Conservation (phyloP, 2,329 filamentous ascomycete species). For the Colletotrichum zoysiae region DNA sequence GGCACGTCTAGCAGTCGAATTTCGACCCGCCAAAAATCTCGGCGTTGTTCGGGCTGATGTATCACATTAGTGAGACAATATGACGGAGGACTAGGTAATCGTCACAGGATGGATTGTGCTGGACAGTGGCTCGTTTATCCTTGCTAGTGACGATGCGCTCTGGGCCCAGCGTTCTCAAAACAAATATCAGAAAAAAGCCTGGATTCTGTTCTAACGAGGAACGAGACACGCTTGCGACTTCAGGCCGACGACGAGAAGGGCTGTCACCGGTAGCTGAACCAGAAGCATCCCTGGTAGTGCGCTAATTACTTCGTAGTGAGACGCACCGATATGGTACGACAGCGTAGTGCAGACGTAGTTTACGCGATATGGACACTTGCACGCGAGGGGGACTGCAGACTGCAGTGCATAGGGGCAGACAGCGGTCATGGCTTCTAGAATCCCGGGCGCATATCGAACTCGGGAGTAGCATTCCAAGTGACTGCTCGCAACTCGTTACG, state of each 20-base stretch:
- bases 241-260: background rate
- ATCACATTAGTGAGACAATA: constrained; percentile 7
- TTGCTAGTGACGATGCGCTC: background rate
- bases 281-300: constrained; percentile 23
- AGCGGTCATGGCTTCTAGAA: constrained; percentile 12
- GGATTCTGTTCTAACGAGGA: background rate
- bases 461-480: background rate
- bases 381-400: constrained; percentile 2
- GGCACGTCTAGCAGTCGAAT: background rate
- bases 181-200: background rate
- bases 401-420: background rate
- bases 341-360: background rate
- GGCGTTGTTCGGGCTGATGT: constrained; percentile 15
- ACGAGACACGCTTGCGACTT: background rate
- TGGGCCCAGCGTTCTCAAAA: background rate
- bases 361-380: too few species aligned
- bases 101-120: constrained; percentile 1
- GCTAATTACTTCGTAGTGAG: constrained; percentile 31
- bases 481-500: constrained; percentile 19
- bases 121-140: constrained; percentile 16
- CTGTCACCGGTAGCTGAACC: background rate
- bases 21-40: constrained; percentile 2
- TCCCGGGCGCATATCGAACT: background rate
- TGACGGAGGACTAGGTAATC: background rate
- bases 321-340: background rate